Conservation (phyloP, 495 filamentous ascomycete genomes). For the Aspergillus asperescens region DNA sequence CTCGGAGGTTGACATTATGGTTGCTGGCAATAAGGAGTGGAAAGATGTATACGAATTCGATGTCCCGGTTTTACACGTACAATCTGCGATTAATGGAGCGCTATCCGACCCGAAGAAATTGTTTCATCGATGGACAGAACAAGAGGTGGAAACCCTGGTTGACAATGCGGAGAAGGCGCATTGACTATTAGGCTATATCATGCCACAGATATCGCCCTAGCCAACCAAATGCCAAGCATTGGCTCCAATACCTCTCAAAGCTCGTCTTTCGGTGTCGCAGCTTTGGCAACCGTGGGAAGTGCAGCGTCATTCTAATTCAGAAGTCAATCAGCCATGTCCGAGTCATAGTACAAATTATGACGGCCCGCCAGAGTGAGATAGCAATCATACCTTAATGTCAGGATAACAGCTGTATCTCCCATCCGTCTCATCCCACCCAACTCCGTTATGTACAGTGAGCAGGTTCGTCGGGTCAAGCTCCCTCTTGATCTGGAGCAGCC, state of each 20-base stretch:
- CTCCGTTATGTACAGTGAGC: slow-evolving; percentile 16
- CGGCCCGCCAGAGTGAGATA: neutral
- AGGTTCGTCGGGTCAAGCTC: slow-evolving; percentile 35
- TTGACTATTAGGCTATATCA: neutral
- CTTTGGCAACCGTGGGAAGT: neutral
- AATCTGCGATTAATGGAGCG: slow-evolving; percentile 35
- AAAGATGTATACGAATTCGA: slow-evolving; percentile 84
- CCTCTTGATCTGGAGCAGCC: slow-evolving; percentile 35
- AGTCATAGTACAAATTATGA: neutral
- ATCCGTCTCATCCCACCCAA: slow-evolving; percentile 18
- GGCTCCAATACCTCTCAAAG: neutral
- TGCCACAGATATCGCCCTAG: neutral
- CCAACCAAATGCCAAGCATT: neutral
- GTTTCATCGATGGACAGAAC: slow-evolving; percentile 74
- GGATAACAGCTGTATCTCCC: slow-evolving; percentile 17
- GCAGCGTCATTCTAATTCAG: neutral
- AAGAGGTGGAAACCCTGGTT: slow-evolving; percentile 66
- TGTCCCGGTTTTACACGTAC: slow-evolving; percentile 76
- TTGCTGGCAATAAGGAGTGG: slow-evolving; percentile 59
- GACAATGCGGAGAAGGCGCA: slow-evolving; percentile 47
- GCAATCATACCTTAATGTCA: slow-evolving; percentile 8
- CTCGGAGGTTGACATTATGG: slow-evolving; percentile 75
- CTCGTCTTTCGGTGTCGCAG: neutral
- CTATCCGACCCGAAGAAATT: slow-evolving; percentile 62
- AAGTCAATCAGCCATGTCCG: neutral